phyloP scores from a whole-genome alignment of 331 rosid species.

The Spiraea crenata region DNA sequence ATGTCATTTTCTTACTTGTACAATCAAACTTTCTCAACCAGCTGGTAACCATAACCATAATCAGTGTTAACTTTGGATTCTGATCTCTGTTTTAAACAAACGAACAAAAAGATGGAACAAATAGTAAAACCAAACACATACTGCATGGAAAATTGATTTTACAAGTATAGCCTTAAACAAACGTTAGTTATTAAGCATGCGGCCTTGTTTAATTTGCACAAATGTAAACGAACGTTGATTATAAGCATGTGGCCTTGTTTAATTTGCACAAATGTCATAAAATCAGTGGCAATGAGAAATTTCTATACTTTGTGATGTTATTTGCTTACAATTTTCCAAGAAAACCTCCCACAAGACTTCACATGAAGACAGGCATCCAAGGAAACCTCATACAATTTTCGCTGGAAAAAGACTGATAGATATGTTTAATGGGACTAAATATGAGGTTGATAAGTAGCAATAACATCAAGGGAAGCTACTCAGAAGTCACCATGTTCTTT shows the following conservation, averaged over 20 bases:
- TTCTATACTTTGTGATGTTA: neutral
- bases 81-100: neutral
- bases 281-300: neutral
- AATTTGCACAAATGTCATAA: neutral
- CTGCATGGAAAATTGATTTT: neutral
- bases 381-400: neutral
- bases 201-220: neutral
- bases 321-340: constrained; percentile 7
- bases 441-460: too few species aligned
- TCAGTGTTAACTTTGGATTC: neutral
- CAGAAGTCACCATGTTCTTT: too few species aligned
- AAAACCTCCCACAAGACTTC: neutral
- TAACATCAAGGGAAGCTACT: too few species aligned
- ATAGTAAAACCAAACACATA: neutral
- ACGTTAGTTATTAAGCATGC: too few species aligned
- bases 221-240: too few species aligned
- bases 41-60: neutral
- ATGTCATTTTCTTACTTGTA: neutral
- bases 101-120: constrained; percentile 5
- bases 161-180: too few species aligned
- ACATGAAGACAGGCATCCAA: neutral
- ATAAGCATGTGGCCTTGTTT: neutral
- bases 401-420: neutral
- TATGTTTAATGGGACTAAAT: too few species aligned
- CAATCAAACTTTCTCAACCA: neutral